Evolutionary conservation across 1,284 basidiomycete genomes (phyloP).

Genomic region (Gastroboletus turbinatus): DNA sequence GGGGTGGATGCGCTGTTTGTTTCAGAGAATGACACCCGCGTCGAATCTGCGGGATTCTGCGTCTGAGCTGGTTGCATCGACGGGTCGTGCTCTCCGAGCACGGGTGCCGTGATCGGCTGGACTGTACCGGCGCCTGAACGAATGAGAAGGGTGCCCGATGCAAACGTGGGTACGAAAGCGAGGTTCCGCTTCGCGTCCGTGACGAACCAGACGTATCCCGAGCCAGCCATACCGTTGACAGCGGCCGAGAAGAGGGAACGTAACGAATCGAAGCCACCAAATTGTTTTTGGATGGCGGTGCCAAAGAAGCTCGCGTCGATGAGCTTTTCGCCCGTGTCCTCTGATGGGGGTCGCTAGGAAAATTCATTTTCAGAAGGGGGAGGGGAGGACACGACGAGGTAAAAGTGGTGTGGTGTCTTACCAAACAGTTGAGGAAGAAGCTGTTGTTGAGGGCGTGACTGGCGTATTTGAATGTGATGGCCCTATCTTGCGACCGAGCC

Average conservation of each 20-base stretch:
- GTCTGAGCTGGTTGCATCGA: background rate
- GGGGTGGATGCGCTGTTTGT: background rate
- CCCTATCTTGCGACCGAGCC: slow-evolving; percentile 58
- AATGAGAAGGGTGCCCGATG: slow-evolving; percentile 86
- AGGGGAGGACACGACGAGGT: rapidly evolving
- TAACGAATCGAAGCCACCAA: slow-evolving; percentile 67
- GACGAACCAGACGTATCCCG: slow-evolving; percentile 89
- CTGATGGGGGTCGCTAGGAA: slow-evolving; percentile 51
- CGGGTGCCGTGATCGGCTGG: slow-evolving; percentile 36
- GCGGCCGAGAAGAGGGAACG: slow-evolving; percentile 79
- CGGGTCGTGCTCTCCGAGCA: slow-evolving; percentile 25
- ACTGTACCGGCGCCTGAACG: slow-evolving; percentile 45
- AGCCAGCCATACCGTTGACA: slow-evolving; percentile 75
- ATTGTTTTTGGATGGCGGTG: slow-evolving; percentile 47
- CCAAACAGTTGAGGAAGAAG: slow-evolving; percentile 88
- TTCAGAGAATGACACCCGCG: background rate
- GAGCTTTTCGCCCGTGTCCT: slow-evolving; percentile 43
- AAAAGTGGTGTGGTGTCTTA: slow-evolving; percentile 44
- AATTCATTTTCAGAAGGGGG: background rate
- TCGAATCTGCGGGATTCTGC: background rate
- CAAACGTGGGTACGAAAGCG: slow-evolving; percentile 83
- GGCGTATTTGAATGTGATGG: slow-evolving; percentile 89
- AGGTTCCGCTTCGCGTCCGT: slow-evolving; percentile 63
- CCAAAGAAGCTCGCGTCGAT: slow-evolving; percentile 41
- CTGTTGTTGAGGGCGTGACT: slow-evolving; percentile 92